These are phyloP conservation scores for Zea luxurians DNA, from an alignment of 176 grass and related monocot genomes.

Conservation along the genomic window DNA sequence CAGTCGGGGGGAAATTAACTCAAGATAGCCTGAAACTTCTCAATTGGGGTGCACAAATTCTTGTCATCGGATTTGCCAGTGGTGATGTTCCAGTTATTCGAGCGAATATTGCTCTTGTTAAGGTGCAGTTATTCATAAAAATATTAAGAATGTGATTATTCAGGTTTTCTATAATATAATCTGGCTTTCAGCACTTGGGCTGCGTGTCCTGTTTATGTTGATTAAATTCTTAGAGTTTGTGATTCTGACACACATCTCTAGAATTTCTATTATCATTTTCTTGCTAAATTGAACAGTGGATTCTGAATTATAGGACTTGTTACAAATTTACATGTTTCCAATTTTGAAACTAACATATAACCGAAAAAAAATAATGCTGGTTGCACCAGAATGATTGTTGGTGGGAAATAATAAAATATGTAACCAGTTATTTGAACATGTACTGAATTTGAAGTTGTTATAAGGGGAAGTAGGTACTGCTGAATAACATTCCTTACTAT, in stretches of 20 bases:
- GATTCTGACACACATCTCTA: background rate
- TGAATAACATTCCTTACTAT: conserved; percentile 1
- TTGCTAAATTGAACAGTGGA: conserved; percentile 3
- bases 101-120: conserved; percentile 87
- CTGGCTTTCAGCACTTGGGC: background rate
- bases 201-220: background rate
- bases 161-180: background rate
- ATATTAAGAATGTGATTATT: conserved; percentile 1
- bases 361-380: conserved; percentile 10
- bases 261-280: background rate
- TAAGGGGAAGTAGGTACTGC: conserved; percentile 9
- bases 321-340: conserved; percentile 4
- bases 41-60: conserved; percentile 91
- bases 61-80: conserved; percentile 96
- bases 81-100: conserved; percentile 86
- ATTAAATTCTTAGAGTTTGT: background rate
- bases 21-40: conserved; percentile 97
- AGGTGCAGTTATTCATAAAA: conserved; percentile 46
- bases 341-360: conserved; percentile 2
- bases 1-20: conserved; percentile 86
- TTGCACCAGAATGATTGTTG: conserved; percentile 1
- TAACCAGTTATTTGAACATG: conserved; percentile 1
- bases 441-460: conserved; percentile 26
- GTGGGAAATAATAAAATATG: background rate
- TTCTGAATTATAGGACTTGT: conserved; percentile 4